These are phyloP conservation scores for Verbena officinalis DNA, from an alignment of 257 asterid species.

Conservation along the genomic window DNA sequence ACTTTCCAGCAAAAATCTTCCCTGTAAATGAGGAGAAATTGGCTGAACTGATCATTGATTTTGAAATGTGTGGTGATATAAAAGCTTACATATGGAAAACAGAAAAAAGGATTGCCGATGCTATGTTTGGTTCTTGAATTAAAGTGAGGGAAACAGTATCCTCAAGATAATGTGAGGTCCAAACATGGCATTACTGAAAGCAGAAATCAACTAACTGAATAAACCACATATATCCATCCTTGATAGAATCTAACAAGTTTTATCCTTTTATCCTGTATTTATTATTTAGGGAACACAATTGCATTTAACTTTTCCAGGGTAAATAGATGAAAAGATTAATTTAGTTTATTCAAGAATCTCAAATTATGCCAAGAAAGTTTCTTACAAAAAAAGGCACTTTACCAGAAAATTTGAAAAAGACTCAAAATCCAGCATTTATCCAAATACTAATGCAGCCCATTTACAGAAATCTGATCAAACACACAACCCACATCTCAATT, in stretches of 20 bases:
- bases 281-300: no score
- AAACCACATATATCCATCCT: not conserved
- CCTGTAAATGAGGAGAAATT: conserved; percentile 52
- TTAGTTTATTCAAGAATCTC: no score
- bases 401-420: not conserved
- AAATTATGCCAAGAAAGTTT: not conserved
- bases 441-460: conserved; percentile 21
- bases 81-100: not conserved
- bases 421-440: not conserved
- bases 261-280: conserved; percentile 8
- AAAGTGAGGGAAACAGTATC: not conserved
- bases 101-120: not conserved
- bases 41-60: conserved; percentile 14
- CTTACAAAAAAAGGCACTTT: not conserved
- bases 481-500: not conserved
- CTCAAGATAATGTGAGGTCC: not conserved
- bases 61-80: conserved; percentile 16
- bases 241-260: not conserved
- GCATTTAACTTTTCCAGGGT: not conserved
- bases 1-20: conserved; percentile 56
- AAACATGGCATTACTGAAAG: not conserved
- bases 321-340: not conserved
- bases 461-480: not conserved
- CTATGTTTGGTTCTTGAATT: not conserved
- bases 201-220: not conserved